A percentile compares a stretch with the other conserved stretches of the same genome.
Conservation (phyloP, 768 basidiomycete genomes). For the Tephrocybe sp. region DNA sequence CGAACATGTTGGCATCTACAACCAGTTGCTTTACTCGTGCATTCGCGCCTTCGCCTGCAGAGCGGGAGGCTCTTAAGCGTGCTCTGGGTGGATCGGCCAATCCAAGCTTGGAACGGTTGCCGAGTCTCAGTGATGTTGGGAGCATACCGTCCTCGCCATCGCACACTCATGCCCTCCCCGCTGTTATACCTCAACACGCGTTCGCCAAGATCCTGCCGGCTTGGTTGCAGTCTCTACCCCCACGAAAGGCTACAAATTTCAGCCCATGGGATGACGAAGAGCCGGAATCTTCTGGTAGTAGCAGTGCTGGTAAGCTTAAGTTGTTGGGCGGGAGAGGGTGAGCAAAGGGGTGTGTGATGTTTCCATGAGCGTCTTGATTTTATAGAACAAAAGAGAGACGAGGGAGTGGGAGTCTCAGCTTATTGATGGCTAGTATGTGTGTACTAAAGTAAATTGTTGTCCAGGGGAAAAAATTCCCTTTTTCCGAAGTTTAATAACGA, state of each 20-base stretch:
- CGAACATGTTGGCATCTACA: slow-evolving; percentile 36
- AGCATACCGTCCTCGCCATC: slow-evolving; percentile 70
- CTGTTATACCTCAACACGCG: slow-evolving; percentile 21
- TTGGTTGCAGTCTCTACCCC: slow-evolving; percentile 67
- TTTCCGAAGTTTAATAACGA: slow-evolving; percentile 14
- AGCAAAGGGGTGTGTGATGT: slow-evolving; percentile 14
- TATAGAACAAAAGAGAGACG: slow-evolving; percentile 17
- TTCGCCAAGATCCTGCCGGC: slow-evolving; percentile 43
- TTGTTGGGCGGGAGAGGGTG: slow-evolving; percentile 7
- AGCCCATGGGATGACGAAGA: slow-evolving; percentile 85
- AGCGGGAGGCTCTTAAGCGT: slow-evolving; percentile 81
- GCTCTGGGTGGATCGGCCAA: slow-evolving; percentile 74
- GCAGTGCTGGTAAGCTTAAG: slow-evolving; percentile 13
- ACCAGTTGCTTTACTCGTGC: slow-evolving; percentile 63
- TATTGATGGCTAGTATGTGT: slow-evolving; percentile 16
- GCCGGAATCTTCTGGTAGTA: slow-evolving; percentile 15
- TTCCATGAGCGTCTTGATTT: slow-evolving; percentile 13
- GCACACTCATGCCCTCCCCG: slow-evolving; percentile 39
- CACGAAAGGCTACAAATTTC: slow-evolving; percentile 68
- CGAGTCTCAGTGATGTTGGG: slow-evolving; percentile 74
- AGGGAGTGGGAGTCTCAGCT: slow-evolving; percentile 14
- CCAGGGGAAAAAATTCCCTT: slow-evolving; percentile 10
- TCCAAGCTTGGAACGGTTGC: slow-evolving; percentile 72
- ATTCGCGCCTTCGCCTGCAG: slow-evolving; percentile 85
- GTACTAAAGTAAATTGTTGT: slow-evolving; percentile 15